A percentile compares a stretch with the other conserved stretches of the same genome.
These are phyloP conservation scores for Kregervanrija fluxuum DNA, from an alignment of 805 yeast species.

Conservation along the genomic window DNA sequence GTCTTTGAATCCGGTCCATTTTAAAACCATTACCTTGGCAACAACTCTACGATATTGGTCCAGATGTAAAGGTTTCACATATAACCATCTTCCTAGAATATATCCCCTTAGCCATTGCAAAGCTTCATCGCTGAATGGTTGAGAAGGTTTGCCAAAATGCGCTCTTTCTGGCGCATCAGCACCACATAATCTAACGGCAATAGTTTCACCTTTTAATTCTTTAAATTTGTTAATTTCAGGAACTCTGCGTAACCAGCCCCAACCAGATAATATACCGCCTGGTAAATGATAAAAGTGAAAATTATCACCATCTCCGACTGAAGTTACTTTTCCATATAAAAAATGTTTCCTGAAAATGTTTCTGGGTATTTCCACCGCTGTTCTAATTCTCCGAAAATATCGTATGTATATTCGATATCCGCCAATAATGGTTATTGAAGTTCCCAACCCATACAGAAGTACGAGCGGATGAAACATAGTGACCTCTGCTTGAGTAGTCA, in stretches of 20 bases:
- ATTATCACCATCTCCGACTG: constrained; percentile 95
- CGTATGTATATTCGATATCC: constrained; percentile 37
- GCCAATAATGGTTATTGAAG: constrained; percentile 31
- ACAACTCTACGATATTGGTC: constrained; percentile 92
- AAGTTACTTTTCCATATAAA: constrained; percentile 67
- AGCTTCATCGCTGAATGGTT: constrained; percentile 82
- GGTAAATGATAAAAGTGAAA: constrained; percentile 91
- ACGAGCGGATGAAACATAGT: constrained; percentile 23
- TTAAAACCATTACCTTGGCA: constrained; percentile 57
- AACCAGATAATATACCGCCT: constrained; percentile 80
- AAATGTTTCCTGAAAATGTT: constrained; percentile 35
- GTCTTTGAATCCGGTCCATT: constrained; percentile 66
- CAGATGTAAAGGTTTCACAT: constrained; percentile 68
- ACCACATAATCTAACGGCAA: constrained; percentile 80
- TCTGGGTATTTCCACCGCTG: constrained; percentile 44
- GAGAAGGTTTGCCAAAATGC: constrained; percentile 92
- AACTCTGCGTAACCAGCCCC: constrained; percentile 80
- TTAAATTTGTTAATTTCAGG: constrained; percentile 46
- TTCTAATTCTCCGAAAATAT: constrained; percentile 43
- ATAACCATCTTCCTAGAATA: constrained; percentile 58
- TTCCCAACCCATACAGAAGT: constrained; percentile 23
- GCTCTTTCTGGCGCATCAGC: constrained; percentile 96
- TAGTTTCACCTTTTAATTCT: constrained; percentile 55
- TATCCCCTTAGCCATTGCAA: constrained; percentile 64
- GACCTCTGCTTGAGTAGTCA: constrained; percentile 11